These are phyloP conservation scores for Gardenia jasminoides DNA, from an alignment of 257 asterid genomes.

Conservation along the genomic window DNA sequence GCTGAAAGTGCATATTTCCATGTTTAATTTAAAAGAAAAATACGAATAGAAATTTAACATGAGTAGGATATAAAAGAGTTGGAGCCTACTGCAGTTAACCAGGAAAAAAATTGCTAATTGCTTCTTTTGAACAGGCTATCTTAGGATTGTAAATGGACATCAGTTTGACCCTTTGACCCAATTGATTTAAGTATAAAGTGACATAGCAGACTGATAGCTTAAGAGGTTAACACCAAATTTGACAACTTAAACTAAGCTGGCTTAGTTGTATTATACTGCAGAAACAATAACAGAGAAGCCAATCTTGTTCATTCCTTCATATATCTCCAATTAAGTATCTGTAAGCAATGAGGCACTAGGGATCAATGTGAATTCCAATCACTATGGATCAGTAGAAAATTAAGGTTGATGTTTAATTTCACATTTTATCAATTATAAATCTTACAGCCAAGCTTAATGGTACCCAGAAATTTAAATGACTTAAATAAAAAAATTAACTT, in stretches of 20 bases:
- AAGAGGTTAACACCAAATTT: background rate
- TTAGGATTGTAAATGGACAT: too few relatives aligned
- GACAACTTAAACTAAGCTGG: background rate
- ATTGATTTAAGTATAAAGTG: background rate
- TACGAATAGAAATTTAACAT: too few relatives aligned
- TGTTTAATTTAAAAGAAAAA: too few relatives aligned
- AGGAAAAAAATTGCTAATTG: too few relatives aligned
- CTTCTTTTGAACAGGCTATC: background rate
- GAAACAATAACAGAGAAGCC: background rate
- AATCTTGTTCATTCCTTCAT: background rate
- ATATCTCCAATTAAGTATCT: background rate
- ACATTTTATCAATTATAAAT: background rate
- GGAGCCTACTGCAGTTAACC: background rate
- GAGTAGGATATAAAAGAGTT: background rate
- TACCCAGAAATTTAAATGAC: background rate
- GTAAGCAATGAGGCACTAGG: background rate
- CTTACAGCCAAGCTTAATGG: background rate
- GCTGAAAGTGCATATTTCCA: background rate
- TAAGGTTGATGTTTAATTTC: background rate
- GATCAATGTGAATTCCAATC: background rate
- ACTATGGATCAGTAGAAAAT: background rate
- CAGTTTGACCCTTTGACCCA: background rate
- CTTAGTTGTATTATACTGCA: background rate
- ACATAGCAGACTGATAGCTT: too few relatives aligned
- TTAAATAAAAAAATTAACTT: background rate